A percentile compares a stretch with the other conserved stretches of the same genome.
Conservation (phyloP, 2,329 filamentous ascomycete genomes). For the Coleophoma crateriformis region DNA sequence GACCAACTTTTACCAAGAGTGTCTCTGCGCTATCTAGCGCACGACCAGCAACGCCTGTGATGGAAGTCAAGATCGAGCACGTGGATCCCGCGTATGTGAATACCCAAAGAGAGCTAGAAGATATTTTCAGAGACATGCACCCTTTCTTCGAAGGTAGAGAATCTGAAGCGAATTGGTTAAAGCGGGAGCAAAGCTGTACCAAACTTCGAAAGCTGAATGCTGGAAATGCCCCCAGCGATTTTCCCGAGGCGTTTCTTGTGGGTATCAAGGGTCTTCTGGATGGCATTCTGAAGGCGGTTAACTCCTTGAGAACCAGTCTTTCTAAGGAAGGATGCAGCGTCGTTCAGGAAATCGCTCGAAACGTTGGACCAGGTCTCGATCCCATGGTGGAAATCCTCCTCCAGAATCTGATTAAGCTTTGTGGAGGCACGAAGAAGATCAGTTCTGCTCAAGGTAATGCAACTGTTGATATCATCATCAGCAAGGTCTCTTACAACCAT, state of each 20-base stretch:
- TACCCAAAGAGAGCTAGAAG: constrained; percentile 81
- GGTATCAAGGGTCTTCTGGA: constrained; percentile 73
- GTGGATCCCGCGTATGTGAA: constrained; percentile 82
- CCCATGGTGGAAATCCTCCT: constrained; percentile 85
- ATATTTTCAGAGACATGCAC: constrained; percentile 77
- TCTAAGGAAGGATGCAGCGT: constrained; percentile 81
- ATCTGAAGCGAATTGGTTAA: constrained; percentile 85
- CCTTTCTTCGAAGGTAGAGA: constrained; percentile 81
- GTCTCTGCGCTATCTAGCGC: constrained; percentile 36
- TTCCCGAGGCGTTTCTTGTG: constrained; percentile 61
- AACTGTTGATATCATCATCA: constrained; percentile 76
- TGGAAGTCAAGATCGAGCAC: constrained; percentile 59
- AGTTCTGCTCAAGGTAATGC: constrained; percentile 75
- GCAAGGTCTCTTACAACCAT: constrained; percentile 70
- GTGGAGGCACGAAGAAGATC: constrained; percentile 88
- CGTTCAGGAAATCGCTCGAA: constrained; percentile 77
- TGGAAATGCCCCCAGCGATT: constrained; percentile 79
- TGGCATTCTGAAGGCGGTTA: constrained; percentile 80
- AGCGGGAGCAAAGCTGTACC: constrained; percentile 73
- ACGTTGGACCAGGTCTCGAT: constrained; percentile 74
- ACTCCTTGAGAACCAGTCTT: constrained; percentile 81
- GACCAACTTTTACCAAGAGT: constrained; percentile 41
- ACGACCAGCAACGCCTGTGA: constrained; percentile 54
- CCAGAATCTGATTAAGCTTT: constrained; percentile 85
- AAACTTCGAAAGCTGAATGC: constrained; percentile 74